These are phyloP conservation scores for Calocybe gambosa DNA, from an alignment of 1,284 basidiomycete species.

Conservation along the genomic window DNA sequence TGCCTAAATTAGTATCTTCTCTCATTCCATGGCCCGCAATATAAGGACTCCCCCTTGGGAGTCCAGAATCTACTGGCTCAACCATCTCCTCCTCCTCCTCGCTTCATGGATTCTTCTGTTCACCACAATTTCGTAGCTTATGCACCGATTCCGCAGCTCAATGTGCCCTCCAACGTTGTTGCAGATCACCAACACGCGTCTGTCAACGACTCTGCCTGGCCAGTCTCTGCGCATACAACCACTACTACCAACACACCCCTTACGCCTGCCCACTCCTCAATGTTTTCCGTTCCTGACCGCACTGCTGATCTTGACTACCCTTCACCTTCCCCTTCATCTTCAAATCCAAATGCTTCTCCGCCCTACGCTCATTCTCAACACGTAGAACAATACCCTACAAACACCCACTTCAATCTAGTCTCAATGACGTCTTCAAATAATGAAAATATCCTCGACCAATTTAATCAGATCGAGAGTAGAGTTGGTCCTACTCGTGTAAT, in stretches of 20 bases:
- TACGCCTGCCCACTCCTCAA: constrained; percentile 16
- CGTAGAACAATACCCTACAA: constrained; percentile 9
- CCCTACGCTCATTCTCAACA: constrained; percentile 15
- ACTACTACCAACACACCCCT: no score
- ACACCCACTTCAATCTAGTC: constrained; percentile 8
- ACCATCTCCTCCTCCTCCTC: constrained; percentile 2
- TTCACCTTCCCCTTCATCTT: constrained; percentile 30
- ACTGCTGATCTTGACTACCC: constrained; percentile 28
- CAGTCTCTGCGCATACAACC: constrained; percentile 13
- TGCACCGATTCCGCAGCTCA: constrained; percentile 10
- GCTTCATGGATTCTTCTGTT: constrained; percentile 10
- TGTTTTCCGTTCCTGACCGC: constrained; percentile 15
- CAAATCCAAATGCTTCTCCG: constrained; percentile 23
- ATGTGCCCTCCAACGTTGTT: constrained; percentile 1
- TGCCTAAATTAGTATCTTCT: no score
- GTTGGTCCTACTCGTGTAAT: constrained; percentile 49
- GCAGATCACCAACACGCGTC: constrained; percentile 19
- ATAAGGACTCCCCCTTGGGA: neutral
- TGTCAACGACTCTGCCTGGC: constrained; percentile 17
- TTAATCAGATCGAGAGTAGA: constrained; percentile 42
- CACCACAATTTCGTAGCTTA: constrained; percentile 13
- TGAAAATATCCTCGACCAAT: constrained; percentile 15
- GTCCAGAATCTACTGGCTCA: constrained; percentile 9
- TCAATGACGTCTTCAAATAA: constrained; percentile 8
- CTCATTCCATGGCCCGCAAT: neutral